A percentile compares a stretch with the other conserved stretches of the same genome.
Conservation (phyloP, 2,329 filamentous ascomycete genomes). For the Penicillium sp. region DNA sequence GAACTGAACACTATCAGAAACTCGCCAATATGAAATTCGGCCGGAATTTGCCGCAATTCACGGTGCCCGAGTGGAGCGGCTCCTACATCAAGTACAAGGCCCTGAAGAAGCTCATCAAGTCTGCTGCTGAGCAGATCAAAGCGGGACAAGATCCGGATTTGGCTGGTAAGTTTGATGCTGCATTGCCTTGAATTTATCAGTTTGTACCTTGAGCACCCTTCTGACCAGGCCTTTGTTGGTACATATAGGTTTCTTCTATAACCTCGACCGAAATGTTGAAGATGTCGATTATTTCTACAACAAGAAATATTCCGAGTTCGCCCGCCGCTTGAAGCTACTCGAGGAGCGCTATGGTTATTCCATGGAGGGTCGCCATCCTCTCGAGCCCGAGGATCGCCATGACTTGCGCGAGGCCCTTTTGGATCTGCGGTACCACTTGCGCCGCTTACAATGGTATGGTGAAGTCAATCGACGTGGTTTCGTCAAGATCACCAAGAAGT, state of each 20-base stretch:
- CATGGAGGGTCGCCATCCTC: conserved; percentile 64
- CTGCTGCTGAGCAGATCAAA: conserved; percentile 63
- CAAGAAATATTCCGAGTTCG: conserved; percentile 83
- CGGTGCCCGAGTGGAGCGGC: conserved; percentile 51
- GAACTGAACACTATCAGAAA: neutral
- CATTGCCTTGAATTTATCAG: neutral
- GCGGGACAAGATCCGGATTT: conserved; percentile 76
- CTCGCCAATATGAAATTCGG: conserved; percentile 49
- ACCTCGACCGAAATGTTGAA: conserved; percentile 93
- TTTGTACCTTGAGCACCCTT: conserved; percentile 13
- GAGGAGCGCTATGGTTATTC: conserved; percentile 81
- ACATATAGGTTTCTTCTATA: conserved; percentile 85
- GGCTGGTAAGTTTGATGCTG: conserved; percentile 66
- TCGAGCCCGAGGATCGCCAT: conserved; percentile 85
- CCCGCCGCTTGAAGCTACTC: conserved; percentile 78
- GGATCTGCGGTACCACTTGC: conserved; percentile 79
- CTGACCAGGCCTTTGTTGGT: conserved; percentile 17
- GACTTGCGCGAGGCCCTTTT: conserved; percentile 87
- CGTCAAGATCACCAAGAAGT: conserved; percentile 97
- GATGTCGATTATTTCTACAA: conserved; percentile 97
- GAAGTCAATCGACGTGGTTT: conserved; percentile 95
- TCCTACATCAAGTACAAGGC: conserved; percentile 53
- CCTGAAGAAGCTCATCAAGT: conserved; percentile 91
- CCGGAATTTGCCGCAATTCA: conserved; percentile 48
- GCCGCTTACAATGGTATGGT: conserved; percentile 95